Conservation (phyloP, 2,329 filamentous ascomycete species). For the Didymella keratinophila region DNA sequence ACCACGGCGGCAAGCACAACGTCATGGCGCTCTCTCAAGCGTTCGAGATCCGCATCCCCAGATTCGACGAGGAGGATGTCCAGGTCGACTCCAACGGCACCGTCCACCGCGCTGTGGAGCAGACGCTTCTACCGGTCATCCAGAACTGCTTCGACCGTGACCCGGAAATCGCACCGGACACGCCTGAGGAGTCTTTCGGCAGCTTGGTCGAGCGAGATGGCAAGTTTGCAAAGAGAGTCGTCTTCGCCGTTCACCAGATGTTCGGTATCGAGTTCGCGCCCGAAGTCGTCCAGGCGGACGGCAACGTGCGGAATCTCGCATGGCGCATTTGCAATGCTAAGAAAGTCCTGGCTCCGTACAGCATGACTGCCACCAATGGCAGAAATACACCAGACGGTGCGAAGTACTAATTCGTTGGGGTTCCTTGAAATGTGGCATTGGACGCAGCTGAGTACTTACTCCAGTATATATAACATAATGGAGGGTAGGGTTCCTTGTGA, state of each 20-base stretch:
- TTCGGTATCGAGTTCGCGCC: constrained; percentile 95
- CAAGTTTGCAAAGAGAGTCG: constrained; percentile 88
- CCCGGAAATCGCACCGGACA: constrained; percentile 85
- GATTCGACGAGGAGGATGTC: constrained; percentile 78
- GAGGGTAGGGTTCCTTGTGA: not conserved
- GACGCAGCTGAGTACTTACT: not conserved
- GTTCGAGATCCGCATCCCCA: constrained; percentile 86
- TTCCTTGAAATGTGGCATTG: not conserved
- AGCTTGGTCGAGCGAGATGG: constrained; percentile 83
- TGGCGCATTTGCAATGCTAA: constrained; percentile 97
- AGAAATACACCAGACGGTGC: constrained; percentile 44
- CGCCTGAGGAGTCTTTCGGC: constrained; percentile 82
- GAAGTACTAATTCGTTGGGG: constrained; percentile 2
- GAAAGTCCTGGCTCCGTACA: constrained; percentile 74
- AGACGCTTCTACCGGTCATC: constrained; percentile 80
- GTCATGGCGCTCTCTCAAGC: constrained; percentile 94
- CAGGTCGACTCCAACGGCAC: constrained; percentile 66
- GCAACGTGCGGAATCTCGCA: constrained; percentile 86
- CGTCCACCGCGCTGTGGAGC: constrained; percentile 75
- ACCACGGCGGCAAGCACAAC: constrained; percentile 90
- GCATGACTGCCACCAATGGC: constrained; percentile 57
- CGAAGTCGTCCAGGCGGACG: constrained; percentile 90
- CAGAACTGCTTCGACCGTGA: constrained; percentile 93
- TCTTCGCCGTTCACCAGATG: constrained; percentile 95
- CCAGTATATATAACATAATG: too few relatives aligned